Conservation (phyloP, 176 grass and related monocot species). For the Hordeum marinum region DNA sequence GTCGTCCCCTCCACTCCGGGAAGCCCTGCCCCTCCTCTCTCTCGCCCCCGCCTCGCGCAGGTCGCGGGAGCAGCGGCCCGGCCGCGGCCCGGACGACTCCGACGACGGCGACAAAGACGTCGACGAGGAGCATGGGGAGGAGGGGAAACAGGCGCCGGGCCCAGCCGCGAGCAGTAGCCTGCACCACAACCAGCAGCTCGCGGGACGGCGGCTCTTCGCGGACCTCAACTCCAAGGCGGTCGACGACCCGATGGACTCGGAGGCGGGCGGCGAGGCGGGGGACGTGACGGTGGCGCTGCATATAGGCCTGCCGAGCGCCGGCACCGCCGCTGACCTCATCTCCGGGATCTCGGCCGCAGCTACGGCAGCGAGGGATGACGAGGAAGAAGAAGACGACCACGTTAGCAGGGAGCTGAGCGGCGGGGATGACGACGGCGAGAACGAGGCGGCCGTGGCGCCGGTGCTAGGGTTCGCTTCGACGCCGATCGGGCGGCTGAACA, state of each 20-base stretch:
- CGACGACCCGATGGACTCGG: slow-evolving; percentile 46
- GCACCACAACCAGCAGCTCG: not conserved
- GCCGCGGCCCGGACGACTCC: not conserved
- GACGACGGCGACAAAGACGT: not conserved
- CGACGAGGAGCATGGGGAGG: not conserved
- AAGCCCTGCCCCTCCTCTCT: slow-evolving; percentile 84
- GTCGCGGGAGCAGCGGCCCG: not conserved
- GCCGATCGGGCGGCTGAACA: slow-evolving; percentile 62
- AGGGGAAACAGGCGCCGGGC: not conserved
- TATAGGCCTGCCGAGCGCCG: slow-evolving; percentile 63
- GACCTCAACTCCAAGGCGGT: slow-evolving; percentile 39
- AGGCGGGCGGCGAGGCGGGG: not conserved
- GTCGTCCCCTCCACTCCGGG: slow-evolving; percentile 68
- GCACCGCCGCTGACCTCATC: slow-evolving; percentile 39
- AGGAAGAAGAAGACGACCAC: not conserved
- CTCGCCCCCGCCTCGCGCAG: slow-evolving; percentile 34
- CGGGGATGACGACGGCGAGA: not conserved
- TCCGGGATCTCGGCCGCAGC: slow-evolving; percentile 18
- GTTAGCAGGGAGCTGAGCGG: not conserved
- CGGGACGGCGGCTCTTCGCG: slow-evolving; percentile 14
- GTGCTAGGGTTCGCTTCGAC: slow-evolving; percentile 56
- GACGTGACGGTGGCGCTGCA: slow-evolving; percentile 68
- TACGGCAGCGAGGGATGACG: not conserved
- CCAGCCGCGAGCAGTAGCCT: not conserved
- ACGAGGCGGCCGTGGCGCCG: slow-evolving; percentile 7